Evolutionary conservation across 106 monocot species (phyloP), one percentile per base, ranked within the genome.

Genomic region (Acanthochlamys bracteata): DNA sequence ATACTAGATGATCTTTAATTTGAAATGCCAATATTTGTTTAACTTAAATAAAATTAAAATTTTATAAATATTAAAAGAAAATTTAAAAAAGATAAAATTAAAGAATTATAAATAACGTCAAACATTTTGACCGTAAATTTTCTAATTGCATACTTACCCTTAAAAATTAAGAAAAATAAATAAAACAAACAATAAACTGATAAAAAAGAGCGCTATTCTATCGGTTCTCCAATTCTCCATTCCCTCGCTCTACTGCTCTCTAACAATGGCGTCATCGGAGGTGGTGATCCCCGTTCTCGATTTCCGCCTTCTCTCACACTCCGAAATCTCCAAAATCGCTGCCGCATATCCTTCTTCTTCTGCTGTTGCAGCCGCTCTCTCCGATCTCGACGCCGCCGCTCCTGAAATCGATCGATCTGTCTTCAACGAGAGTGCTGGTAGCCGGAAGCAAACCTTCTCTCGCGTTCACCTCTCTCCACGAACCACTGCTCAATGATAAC

Each of bases 401-500:
- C 86, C 90, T 42, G 80, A 73, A 66, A 80, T 91, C 83, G 86
- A 91, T 71, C 90, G 83, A 42, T 86, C 90, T 57, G 81, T 86
- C 66, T 91, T 91, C 83, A 91, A 82, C 66, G 95, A 95, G 78
- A 83, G 83, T 65, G 86, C 86, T 26, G 90, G 83, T 40, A 81
- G 83, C 76, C 86, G 90, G 59, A 86, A 83, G 59, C 90, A 91
- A 59, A 91, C 90, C 47, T 91, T 78, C 65, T 91, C 90, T 24
- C 90, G 86, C 67, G 75, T 83, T 74, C 83, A 78, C 58, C 86
- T 91, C 70, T 73, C 66, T 53, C 71, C 81, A 22, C 78, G 75
- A 12, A n/a, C n/a, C n/a, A n/a, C n/a, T n/a, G 10, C 49, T 9
- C 39, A 73, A 74, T 6, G 33, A 33, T 33, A 33, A 33, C 33